Conservation (phyloP, 73 alveolate species). For the Halteria grandinella region DNA sequence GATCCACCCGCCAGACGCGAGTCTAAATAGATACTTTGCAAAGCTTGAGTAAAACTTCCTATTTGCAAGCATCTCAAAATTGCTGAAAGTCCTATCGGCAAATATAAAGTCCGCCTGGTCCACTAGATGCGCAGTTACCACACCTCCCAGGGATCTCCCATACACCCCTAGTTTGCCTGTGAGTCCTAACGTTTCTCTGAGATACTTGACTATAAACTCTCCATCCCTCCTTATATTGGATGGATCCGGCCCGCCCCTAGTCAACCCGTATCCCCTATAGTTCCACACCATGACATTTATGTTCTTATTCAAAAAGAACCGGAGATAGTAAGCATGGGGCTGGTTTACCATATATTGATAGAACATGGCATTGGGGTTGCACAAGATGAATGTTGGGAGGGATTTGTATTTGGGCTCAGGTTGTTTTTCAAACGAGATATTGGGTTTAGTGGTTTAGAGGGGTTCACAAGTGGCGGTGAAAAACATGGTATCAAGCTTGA, state of each 20-base stretch:
- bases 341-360: constrained; percentile 78
- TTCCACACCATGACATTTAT: constrained; percentile 86
- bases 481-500: constrained; percentile 58
- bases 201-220: constrained; percentile 23
- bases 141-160: constrained; percentile 87
- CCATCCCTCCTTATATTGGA: constrained; percentile 73
- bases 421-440: not conserved
- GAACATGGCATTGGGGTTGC: constrained; percentile 93
- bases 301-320: constrained; percentile 66
- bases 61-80: constrained; percentile 50
- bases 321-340: constrained; percentile 65
- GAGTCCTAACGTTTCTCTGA: constrained; percentile 37
- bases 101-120: constrained; percentile 69
- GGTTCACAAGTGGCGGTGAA: constrained; percentile 63
- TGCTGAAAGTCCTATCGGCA: constrained; percentile 81
- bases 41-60: constrained; percentile 43
- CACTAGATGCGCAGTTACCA: constrained; percentile 79
- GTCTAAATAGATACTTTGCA: constrained; percentile 44
- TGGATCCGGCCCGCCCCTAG: constrained; percentile 76
- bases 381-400: constrained; percentile 78
- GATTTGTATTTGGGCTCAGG: not conserved
- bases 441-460: not conserved
- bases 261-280: constrained; percentile 87
- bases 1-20: constrained; percentile 68
- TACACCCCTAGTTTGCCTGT: constrained; percentile 78